Evolutionary conservation across 2,329 filamentous ascomycete species (phyloP).

Genomic region (Fusarium sp.): DNA sequence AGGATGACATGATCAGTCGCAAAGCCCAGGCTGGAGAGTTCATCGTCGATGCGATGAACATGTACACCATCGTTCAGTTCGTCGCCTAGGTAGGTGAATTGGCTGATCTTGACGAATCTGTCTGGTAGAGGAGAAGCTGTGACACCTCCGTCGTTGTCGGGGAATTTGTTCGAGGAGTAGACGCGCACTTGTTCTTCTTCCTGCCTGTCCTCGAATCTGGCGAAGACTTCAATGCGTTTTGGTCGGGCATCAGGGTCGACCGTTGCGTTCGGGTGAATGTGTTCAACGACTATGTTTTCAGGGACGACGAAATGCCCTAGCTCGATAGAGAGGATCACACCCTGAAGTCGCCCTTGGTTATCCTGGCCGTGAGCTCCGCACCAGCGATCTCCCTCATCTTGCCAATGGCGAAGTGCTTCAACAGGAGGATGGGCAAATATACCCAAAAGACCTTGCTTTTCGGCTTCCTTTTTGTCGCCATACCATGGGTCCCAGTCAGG

Average conservation of each 20-base stretch:
- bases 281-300: constrained; percentile 77
- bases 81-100: constrained; percentile 65
- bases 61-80: constrained; percentile 60
- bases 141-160: constrained; percentile 51
- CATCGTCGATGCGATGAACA: constrained; percentile 64
- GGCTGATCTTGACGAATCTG: constrained; percentile 68
- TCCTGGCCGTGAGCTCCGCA: constrained; percentile 69
- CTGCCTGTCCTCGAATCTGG: constrained; percentile 62
- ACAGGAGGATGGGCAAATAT: constrained; percentile 53
- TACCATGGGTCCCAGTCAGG: constrained; percentile 60
- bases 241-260: constrained; percentile 73
- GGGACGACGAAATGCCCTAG: constrained; percentile 71
- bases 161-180: constrained; percentile 59
- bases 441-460: constrained; percentile 37
- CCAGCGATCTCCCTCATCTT: constrained; percentile 88
- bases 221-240: constrained; percentile 77
- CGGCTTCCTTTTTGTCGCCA: constrained; percentile 19
- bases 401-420: constrained; percentile 75
- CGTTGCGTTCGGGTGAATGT: constrained; percentile 72
- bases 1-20: constrained; percentile 66
- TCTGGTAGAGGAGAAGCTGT: constrained; percentile 45
- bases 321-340: constrained; percentile 74
- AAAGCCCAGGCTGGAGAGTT: constrained; percentile 61
- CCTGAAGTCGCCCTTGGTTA: constrained; percentile 59
- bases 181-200: constrained; percentile 56